Percentiles rank a stretch among this genome's conserved stretches.
These are phyloP conservation scores for Santalum album DNA, from an alignment of 164 flowering plant genomes.

Conservation along the genomic window DNA sequence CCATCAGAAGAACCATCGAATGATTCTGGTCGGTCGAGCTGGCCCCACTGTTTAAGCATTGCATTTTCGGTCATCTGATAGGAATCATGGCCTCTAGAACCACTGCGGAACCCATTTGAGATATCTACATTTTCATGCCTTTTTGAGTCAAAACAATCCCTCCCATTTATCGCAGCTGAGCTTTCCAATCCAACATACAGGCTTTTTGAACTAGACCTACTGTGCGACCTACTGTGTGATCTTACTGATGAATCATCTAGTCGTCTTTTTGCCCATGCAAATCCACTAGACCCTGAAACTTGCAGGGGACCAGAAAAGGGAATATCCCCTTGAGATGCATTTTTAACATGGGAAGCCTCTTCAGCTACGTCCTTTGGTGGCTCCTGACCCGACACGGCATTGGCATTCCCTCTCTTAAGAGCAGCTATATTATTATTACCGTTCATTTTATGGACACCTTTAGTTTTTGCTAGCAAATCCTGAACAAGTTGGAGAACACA, in stretches of 20 bases:
- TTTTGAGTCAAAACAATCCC: conserved; percentile 32
- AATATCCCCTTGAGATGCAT: conserved; percentile 78
- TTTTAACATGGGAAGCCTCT: conserved; percentile 51
- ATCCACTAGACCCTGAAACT: conserved; percentile 76
- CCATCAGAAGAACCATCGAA: conserved; percentile 72
- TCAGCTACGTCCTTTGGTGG: conserved; percentile 22
- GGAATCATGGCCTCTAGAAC: conserved; percentile 40
- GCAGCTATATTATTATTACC: conserved; percentile 1
- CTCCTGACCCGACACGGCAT: conserved; percentile 9
- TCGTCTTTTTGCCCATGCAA: conserved; percentile 84
- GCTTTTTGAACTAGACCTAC: conserved; percentile 53
- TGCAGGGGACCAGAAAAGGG: conserved; percentile 81
- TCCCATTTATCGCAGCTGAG: conserved; percentile 20
- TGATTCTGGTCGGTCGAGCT: conserved; percentile 68
- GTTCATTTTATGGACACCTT: conserved; percentile 17
- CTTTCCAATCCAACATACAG: conserved; percentile 32
- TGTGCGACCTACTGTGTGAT: conserved; percentile 51
- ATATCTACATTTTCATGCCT: conserved; percentile 31
- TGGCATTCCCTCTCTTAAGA: conserved; percentile 12
- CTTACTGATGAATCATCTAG: conserved; percentile 45
- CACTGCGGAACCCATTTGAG: conserved; percentile 16
- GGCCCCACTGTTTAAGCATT: conserved; percentile 50
- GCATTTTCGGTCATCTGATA: conserved; percentile 36
- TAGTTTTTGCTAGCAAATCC: conserved; percentile 23
- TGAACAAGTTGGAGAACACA: conserved; percentile 12